Evolutionary conservation across 345 rosid species (phyloP), one percentile per base, ranked within the genome.

Genomic region (Eucalyptus marginata): DNA sequence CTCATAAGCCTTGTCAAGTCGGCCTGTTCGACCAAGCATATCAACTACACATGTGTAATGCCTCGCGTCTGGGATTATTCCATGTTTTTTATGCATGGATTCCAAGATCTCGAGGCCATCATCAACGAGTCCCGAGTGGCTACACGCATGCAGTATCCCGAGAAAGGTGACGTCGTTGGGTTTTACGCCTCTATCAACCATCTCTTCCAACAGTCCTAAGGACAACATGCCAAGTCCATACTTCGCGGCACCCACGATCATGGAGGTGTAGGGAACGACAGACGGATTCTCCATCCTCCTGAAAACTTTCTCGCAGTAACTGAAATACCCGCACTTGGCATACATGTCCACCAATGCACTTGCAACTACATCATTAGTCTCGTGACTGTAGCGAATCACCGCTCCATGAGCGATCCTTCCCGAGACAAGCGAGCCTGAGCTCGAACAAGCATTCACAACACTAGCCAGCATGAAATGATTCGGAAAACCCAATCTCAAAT

Each of bases 271-370:
- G 15, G 94, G 54, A 76, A 97, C 92, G 24, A 97, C 96, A 87
- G 94, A 95, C 86, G 95, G 98, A 71, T 88, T 87, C 3, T 85
- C 49, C 85, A 95, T 92, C 71, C 93, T 92, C 91, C 86, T 66
- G 86, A 97, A 97, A 54, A 94, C 93, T 88, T 91, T 93, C 44
- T 93, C 92, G 2, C 96, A 95, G 89, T 95, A 95, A 88, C 84
- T 62, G 81, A 96, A 89, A 59, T 92, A 89, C 31, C 98, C 98
- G 29, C 98, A 94, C 89, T 97, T 97, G 10, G 96, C 93, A 87
- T 97, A 97, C 99, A 96, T 96, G 92, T 97, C 99, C 13, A 97
- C 93, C 86, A 97, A 93, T 33, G 98, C 92, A 27, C 92, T 92
- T 13, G 95, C 94, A 88, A 97, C 94, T 33, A 97, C 96, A 36